A percentile compares a stretch with the other conserved stretches of the same genome.
Conservation (phyloP, 2,329 filamentous ascomycete species). For the Endoconidiophora polonica region DNA sequence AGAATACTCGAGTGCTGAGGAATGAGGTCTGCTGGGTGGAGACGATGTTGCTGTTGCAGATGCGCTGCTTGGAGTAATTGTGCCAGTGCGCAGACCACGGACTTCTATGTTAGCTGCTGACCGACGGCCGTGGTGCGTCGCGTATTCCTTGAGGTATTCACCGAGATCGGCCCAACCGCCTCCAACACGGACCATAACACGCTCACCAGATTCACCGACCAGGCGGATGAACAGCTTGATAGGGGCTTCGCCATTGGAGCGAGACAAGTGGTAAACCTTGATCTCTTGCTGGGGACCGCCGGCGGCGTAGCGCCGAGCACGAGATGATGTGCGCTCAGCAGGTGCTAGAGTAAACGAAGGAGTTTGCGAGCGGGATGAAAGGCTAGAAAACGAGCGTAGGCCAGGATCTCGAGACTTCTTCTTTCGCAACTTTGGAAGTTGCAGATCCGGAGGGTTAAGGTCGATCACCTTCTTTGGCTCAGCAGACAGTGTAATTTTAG, state of each 20-base stretch:
- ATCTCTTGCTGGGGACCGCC: slow-evolving; percentile 46
- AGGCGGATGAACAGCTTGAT: slow-evolving; percentile 90
- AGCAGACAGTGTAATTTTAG: slow-evolving; percentile 56
- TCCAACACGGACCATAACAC: slow-evolving; percentile 94
- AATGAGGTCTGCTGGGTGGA: slow-evolving; percentile 25
- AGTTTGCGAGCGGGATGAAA: slow-evolving; percentile 41
- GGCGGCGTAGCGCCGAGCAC: slow-evolving; percentile 22
- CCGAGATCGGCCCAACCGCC: slow-evolving; percentile 96
- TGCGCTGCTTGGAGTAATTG: not conserved
- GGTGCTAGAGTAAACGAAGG: slow-evolving; percentile 56
- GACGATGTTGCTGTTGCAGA: slow-evolving; percentile 20
- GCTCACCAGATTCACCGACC: slow-evolving; percentile 75
- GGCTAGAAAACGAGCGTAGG: slow-evolving; percentile 33
- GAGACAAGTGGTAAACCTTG: slow-evolving; percentile 79
- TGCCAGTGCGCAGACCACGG: slow-evolving; percentile 1
- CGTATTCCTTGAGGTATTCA: slow-evolving; percentile 88
- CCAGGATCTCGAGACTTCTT: slow-evolving; percentile 27
- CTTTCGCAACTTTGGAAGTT: slow-evolving; percentile 28
- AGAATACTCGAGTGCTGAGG: slow-evolving; percentile 17
- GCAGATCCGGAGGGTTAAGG: slow-evolving; percentile 41
- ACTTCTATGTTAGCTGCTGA: slow-evolving; percentile 42
- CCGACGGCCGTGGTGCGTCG: slow-evolving; percentile 73
- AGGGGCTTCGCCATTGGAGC: slow-evolving; percentile 66
- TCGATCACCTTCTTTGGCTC: slow-evolving; percentile 28
- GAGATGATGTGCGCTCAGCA: slow-evolving; percentile 31